Base-by-base conservation (phyloP, 2,329 filamentous ascomycete species). In the Fusarium pseudoanthophilum region DNA sequence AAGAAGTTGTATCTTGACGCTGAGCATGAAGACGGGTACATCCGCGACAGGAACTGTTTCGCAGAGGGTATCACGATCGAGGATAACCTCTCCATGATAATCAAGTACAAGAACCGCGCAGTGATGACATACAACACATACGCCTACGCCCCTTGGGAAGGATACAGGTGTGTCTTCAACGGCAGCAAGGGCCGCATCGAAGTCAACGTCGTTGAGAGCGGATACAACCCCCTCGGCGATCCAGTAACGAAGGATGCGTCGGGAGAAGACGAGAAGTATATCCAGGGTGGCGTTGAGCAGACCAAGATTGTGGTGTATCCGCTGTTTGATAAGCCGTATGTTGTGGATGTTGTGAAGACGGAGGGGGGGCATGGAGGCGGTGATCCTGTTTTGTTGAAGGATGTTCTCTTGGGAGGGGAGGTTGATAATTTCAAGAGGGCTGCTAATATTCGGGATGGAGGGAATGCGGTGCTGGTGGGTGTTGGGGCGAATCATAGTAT, bases 61-160 rank as follows among this genome's bases (percentile, higher is more conserved):
- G 84, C 87, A 0, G 89, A 91, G 67, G 89, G 88, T 1, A 90
- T 91, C 60, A 90, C 84, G 65, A 91, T 91, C 67, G 89, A 91
- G 78, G 89, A 91, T 74, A 91, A 89, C 4, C 88, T 91, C 83
- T 88, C 84, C 40, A 81, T 91, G 61, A 82, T 91, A 57, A 87
- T 91, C 37, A 83, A 85, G 67, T 91, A 91, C 75, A 82, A 83
- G 45, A 88, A 84, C 57, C 86, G 87, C 13, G 86, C 88, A 0
- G 85, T 89, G 32, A 80, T 91, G 81, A 90, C 89, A 1, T 91
- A 91, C 77, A 77, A 88, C 83, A 62, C 80, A 85, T 61, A 88
- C 84, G 89, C 89, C 1, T 91, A 91, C 64, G 88, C 89, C 1
- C 89, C 89, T 0, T 91, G 88, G 88, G 88, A 90, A 73, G 88